Evolutionary conservation across 371 early-diverging fungal species (phyloP).

Genomic region (Cokeromyces recurvatus): DNA sequence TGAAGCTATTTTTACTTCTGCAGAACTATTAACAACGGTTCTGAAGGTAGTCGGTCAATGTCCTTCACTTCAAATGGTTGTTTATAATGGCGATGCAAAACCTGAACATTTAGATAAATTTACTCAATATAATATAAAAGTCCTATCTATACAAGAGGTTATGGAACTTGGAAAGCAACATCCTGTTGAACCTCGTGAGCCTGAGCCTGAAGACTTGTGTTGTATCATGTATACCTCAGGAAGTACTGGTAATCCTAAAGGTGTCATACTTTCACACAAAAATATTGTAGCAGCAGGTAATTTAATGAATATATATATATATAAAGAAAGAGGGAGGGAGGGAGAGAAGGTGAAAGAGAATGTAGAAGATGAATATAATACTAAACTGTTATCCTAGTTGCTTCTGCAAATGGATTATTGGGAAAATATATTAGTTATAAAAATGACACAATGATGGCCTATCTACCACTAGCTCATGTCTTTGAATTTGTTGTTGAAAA

Average conservation of each 20-base stretch:
- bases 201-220: conserved; percentile 63
- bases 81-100: conserved; percentile 67
- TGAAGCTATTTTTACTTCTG: conserved; percentile 57
- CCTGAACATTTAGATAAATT: conserved; percentile 3
- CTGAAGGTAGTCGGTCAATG: conserved; percentile 40
- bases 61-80: conserved; percentile 55
- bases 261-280: conserved; percentile 55
- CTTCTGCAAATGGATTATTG: conserved; percentile 52
- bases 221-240: conserved; percentile 85
- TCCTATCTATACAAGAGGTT: conserved; percentile 46
- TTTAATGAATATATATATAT: no score
- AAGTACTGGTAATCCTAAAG: conserved; percentile 74
- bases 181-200: conserved; percentile 47
- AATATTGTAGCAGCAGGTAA: conserved; percentile 75
- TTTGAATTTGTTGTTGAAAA: conserved; percentile 84
- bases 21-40: conserved; percentile 59
- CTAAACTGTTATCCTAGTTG: conserved; percentile 37
- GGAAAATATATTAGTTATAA: conserved; percentile 38
- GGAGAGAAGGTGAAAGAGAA: neutral
- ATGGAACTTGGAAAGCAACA: conserved; percentile 54
- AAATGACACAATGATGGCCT: conserved; percentile 77
- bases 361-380: neutral
- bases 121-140: neutral
- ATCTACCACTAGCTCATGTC: conserved; percentile 95
- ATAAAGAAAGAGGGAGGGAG: no score